Base-by-base conservation (phyloP, 1,139 yeast species). In the Hansenula sp. region DNA sequence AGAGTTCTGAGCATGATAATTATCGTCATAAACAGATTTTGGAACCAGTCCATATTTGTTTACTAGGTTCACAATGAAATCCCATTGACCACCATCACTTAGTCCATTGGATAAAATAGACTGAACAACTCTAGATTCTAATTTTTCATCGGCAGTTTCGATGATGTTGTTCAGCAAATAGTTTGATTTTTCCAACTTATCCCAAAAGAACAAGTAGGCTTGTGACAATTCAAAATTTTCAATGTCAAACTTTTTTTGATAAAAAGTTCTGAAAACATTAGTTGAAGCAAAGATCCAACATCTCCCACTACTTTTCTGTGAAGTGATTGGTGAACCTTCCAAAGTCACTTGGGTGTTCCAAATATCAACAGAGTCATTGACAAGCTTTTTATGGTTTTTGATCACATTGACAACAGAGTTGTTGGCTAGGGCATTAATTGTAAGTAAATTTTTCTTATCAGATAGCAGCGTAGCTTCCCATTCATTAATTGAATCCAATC, bases 221-320 rank as follows among this genome's bases (percentile, higher is more conserved):
- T 87, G 94, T 27, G 91, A 82, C 36, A 87, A 64, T 65, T 84
- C 89, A 61, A 86, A 79, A 43, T 79, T 79, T 52, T 80, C 77
- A 55, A 87, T 64, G 58, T 82, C 80, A 63, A 79, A 76, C 60
- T 76, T 76, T 55, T 74, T 71, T 65, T 82, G 80, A 42, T 84
- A 76, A 44, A 73, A 75, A 38, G 82, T 60, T 54, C 95, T 70
- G 56, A 85, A 67, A 40, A 82, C 76, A 54, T 85, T 86, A 42
- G 87, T 81, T 2, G 90, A 76, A 5, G 95, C 94, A 65, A 86
- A 86, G 54, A 87, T 72, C 95, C 95, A 87, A 65, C 96, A 87
- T 55, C 95, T 71, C 31, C 95, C 95, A 10, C 87, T 77, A 30
- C 74, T 63, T 55, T 76, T 74, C 62, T 87, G 96, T 63, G 83